phyloP scores from a whole-genome alignment of 768 basidiomycete genomes.

The Leccinum uliginosum region DNA sequence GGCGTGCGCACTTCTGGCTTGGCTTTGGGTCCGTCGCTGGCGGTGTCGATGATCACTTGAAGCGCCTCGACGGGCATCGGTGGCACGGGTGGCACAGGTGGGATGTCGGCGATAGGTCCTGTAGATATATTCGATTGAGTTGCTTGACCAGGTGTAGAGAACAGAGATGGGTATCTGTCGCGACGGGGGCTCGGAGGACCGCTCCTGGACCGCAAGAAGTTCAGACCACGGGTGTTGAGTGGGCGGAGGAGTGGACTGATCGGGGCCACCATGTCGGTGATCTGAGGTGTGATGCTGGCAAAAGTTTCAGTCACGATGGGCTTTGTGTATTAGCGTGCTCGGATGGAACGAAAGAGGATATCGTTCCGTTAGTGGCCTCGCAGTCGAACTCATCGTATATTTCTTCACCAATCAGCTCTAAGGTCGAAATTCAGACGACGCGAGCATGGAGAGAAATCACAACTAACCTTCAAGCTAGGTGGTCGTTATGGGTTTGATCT shows the following conservation, averaged over 20 bases:
- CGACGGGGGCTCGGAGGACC: conserved; percentile 52
- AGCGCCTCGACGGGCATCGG: neutral
- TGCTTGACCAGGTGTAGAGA: conserved; percentile 4
- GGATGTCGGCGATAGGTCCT: neutral
- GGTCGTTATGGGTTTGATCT: too few relatives aligned
- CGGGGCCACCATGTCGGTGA: conserved; percentile 7
- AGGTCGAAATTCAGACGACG: conserved; percentile 1
- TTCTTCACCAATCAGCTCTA: conserved; percentile 89
- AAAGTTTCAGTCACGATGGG: conserved; percentile 20
- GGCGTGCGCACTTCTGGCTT: neutral
- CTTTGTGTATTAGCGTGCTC: conserved; percentile 31
- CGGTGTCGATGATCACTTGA: neutral
- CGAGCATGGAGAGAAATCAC: neutral
- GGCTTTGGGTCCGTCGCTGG: conserved; percentile 2
- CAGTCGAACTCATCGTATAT: conserved; percentile 90
- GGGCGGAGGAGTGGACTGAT: conserved; percentile 34
- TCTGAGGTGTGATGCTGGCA: conserved; percentile 4
- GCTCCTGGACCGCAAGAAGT: conserved; percentile 52
- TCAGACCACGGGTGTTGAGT: conserved; percentile 42
- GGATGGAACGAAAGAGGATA: conserved; percentile 38
- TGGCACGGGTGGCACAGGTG: neutral
- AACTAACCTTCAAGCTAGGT: conserved; percentile 74
- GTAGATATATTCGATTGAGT: neutral
- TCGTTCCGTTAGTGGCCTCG: conserved; percentile 62
- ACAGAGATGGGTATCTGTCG: conserved; percentile 1